Evolutionary conservation across 2,329 filamentous ascomycete species (phyloP), one percentile per base, ranked within the genome.

Genomic region (Phialocephala sp.): DNA sequence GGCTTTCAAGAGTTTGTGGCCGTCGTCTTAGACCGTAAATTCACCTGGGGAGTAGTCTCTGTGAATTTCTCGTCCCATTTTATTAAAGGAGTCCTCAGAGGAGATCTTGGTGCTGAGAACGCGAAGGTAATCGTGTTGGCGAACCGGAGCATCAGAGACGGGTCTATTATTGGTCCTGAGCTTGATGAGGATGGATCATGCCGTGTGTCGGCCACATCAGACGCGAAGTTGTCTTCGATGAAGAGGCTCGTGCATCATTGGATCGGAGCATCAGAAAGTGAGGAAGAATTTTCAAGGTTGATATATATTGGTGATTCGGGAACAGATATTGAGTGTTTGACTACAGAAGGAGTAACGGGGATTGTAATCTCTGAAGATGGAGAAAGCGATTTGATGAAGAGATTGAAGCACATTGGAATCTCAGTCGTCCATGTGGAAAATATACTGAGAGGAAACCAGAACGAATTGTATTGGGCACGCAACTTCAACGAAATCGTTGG

Each of bases 241-340:
- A 67, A 62, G 11, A 43, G 60, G 12, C 32, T 73, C 27, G 12
- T 72, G 20, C 18, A 63, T 8, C 14, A 15, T 4, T 70, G 68
- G 69, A 39, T 32, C 9, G 47, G 52, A 11, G 37, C 14, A 6
- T 18, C 20, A 32, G 22, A 59, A 14, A 59, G 20, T 18, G 5
- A 15, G 14, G 56, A 47, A 24, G 27, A 24, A 14, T 8, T 52
- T 27, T 58, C 41, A 2, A 60, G 59, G 20, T 36, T 70, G 2
- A 59, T 76, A 2, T 77, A 76, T 65, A 66, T 76, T 50, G 75
- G 75, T 2, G 75, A 76, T 65, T 74, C 72, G 3, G 64, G 63
- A 9, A 75, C 73, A 35, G 75, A 76, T 59, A 59, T 77, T 4
- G 74, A 74, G 62, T 76, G 74, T 56, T 67, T 77, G 35, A 65